Percentiles rank a stretch among this genome's conserved stretches.
Conservation (phyloP, 164 flowering plant species). For the Saururus chinensis region DNA sequence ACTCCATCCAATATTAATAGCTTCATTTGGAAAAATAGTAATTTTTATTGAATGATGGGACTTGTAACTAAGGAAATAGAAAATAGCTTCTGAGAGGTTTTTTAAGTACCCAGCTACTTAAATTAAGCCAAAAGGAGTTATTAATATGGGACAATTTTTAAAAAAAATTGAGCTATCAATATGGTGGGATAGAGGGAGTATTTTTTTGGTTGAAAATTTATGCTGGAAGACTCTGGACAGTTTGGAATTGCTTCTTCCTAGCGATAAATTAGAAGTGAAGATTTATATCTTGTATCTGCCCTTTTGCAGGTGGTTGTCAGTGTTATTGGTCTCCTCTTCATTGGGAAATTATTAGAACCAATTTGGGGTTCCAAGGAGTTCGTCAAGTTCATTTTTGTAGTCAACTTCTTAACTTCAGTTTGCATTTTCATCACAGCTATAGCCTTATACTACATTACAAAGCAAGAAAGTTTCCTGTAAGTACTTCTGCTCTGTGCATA, state of each 20-base stretch:
- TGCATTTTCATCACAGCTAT: constrained; percentile 81
- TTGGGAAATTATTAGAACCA: constrained; percentile 92
- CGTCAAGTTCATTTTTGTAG: constrained; percentile 78
- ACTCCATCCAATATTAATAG: no score
- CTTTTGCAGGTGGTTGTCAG: constrained; percentile 49
- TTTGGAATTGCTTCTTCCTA: background rate
- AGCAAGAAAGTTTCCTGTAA: constrained; percentile 84
- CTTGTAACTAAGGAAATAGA: no score
- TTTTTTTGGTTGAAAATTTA: no score
- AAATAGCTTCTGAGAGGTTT: no score
- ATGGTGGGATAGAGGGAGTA: no score
- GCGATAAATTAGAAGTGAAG: background rate
- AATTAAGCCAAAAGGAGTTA: no score
- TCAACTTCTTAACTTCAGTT: constrained; percentile 70
- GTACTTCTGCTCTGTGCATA: constrained; percentile 12
- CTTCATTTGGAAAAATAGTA: no score
- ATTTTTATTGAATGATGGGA: no score
- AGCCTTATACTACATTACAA: constrained; percentile 75
- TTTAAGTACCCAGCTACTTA: no score
- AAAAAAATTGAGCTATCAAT: no score
- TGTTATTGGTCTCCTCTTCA: constrained; percentile 70
- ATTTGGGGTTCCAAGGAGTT: constrained; percentile 96
- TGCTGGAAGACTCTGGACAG: background rate
- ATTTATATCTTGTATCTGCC: background rate
- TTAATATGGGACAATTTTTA: no score